Evolutionary conservation across 768 basidiomycete genomes (phyloP).

Genomic region (Trametes gibbosa): DNA sequence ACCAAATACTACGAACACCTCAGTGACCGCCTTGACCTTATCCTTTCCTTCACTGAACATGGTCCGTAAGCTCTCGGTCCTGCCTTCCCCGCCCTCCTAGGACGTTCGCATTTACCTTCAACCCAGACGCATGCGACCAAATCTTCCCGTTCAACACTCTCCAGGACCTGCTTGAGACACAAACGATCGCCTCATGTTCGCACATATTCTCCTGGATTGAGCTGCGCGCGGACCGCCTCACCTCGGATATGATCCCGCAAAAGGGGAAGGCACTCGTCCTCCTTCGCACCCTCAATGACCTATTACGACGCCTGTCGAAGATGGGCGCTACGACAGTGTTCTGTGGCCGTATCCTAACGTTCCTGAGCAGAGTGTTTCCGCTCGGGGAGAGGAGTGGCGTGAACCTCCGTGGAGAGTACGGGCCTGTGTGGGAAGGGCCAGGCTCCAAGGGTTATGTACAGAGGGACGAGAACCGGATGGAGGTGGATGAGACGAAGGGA

Average conservation of each 20-base stretch:
- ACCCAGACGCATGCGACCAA: slow-evolving; percentile 71
- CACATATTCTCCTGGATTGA: slow-evolving; percentile 91
- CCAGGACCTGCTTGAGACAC: slow-evolving; percentile 81
- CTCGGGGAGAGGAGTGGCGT: slow-evolving; percentile 89
- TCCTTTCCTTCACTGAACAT: slow-evolving; percentile 73
- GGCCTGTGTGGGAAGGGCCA: slow-evolving; percentile 73
- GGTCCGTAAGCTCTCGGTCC: slow-evolving; percentile 41
- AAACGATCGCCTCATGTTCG: slow-evolving; percentile 82
- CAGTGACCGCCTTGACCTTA: slow-evolving; percentile 64
- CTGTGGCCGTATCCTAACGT: slow-evolving; percentile 85
- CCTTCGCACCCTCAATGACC: slow-evolving; percentile 82
- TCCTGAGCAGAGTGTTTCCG: slow-evolving; percentile 82
- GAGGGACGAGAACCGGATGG: slow-evolving; percentile 28
- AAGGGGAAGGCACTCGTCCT: slow-evolving; percentile 87
- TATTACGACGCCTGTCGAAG: slow-evolving; percentile 83
- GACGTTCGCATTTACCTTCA: not conserved
- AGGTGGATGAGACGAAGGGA: slow-evolving; percentile 47
- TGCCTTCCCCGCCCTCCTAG: not conserved
- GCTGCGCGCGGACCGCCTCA: slow-evolving; percentile 62
- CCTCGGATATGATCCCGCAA: slow-evolving; percentile 75
- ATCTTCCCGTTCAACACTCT: slow-evolving; percentile 71
- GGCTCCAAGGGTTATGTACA: slow-evolving; percentile 33
- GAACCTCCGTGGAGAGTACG: slow-evolving; percentile 86
- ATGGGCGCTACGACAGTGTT: slow-evolving; percentile 82
- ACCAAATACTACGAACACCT: slow-evolving; percentile 61